Evolutionary conservation across 495 filamentous ascomycete species (phyloP), one percentile per base, ranked within the genome.

Genomic region (Hypomontagnella submonticulosa): DNA sequence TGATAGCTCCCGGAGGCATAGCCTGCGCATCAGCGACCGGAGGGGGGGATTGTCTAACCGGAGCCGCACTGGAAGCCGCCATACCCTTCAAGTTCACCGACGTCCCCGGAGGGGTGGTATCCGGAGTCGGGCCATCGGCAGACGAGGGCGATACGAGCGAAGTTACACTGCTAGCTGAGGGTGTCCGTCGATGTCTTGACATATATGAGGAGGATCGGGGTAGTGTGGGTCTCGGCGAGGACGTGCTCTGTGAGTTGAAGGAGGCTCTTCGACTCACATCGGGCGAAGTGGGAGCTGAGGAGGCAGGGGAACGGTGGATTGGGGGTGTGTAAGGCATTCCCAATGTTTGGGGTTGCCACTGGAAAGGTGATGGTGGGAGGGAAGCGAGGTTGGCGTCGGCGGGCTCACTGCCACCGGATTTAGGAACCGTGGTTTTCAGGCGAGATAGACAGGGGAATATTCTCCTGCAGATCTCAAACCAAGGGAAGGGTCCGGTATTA

Each of bases 281-380:
- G 70, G 88, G 84, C 73, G 87, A 90, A 72, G 84, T 73, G 71
- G 87, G 80, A 47, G 81, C 82, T 48, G 90, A 89, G 61, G 89
- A 85, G 72, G 87, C 84, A 81, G 91, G 92, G 71, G 92, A 93
- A 80, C 85, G 81, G 81, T 89, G 89, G 71, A 87, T 84, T 50
- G 93, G 93, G 64, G 93, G 92, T 76, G 93, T 96, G 84, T 97
- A 97, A 82, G 93, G 93, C 93, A 97, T 97, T 83, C 78, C 74
- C 69, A 72, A 54, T 11, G 61, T 62, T 67, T 19, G 76, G 77
- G 73, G 67, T 66, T 72, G 66, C 64, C 61, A 61, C 62, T 61
- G 49, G 48, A 63, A 66, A 67, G 56, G 67, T 37, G 38, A 67
- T 37, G 53, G 57, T 46, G 57, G 46, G 49, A 63, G 46, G 32